These are phyloP conservation scores for Neonectria coccinea DNA, from an alignment of 2,329 filamentous ascomycete genomes.

Conservation along the genomic window DNA sequence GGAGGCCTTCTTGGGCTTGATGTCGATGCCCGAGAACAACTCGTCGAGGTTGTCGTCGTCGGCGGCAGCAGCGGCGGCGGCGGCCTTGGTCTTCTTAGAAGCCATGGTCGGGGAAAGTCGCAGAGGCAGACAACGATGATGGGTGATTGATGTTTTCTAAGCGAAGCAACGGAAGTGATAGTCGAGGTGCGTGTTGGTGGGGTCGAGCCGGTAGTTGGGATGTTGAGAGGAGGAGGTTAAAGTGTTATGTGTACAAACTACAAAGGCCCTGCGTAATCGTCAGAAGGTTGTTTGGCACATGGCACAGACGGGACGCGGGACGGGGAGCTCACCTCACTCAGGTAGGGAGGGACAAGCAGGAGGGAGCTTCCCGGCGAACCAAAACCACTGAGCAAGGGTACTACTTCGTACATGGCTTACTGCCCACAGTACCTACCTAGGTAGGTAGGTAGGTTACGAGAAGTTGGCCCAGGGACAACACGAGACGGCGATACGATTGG, in stretches of 20 bases:
- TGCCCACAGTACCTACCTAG: no score
- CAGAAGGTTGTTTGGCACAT: conserved; percentile 42
- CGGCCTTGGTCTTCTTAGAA: conserved; percentile 69
- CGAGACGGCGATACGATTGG: not conserved
- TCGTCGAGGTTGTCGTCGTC: conserved; percentile 74
- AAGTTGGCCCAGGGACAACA: not conserved
- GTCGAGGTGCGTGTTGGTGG: conserved; percentile 2
- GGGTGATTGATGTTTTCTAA: conserved; percentile 11
- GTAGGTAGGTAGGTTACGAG: not conserved
- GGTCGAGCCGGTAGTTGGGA: conserved; percentile 13
- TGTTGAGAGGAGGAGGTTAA: conserved; percentile 30
- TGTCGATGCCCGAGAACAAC: conserved; percentile 72
- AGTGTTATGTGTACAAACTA: conserved; percentile 19
- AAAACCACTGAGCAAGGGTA: conserved; percentile 35
- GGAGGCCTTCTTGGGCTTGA: conserved; percentile 61
- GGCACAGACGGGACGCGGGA: conserved; percentile 31
- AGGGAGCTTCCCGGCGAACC: conserved; percentile 18
- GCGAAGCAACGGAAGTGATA: not conserved
- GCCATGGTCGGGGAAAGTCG: conserved; percentile 60
- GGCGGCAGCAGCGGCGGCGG: conserved; percentile 58
- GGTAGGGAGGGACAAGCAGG: not conserved
- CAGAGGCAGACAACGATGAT: conserved; percentile 18
- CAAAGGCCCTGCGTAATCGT: conserved; percentile 23
- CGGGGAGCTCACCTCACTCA: conserved; percentile 28
- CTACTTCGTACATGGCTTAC: conserved; percentile 1